Conservation (phyloP, 805 yeast genomes). For the Kuraishia borneana region DNA sequence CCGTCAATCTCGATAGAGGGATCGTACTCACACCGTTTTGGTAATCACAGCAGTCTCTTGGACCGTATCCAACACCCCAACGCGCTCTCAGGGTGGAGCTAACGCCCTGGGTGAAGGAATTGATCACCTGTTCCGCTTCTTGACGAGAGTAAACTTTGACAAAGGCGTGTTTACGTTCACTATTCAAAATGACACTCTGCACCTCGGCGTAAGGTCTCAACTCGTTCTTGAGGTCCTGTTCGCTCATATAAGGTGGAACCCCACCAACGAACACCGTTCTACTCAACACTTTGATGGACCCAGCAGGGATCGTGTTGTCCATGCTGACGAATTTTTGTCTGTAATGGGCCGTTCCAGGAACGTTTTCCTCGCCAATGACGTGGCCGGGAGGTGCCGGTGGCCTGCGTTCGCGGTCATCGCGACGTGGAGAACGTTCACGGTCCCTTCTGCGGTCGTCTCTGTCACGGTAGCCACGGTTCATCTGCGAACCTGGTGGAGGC, state of each 20-base stretch:
- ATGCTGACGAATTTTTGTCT: conserved; percentile 63
- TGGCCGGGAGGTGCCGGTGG: conserved; percentile 20
- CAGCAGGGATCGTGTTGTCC: conserved; percentile 67
- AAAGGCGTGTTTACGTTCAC: conserved; percentile 90
- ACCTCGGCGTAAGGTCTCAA: conserved; percentile 81
- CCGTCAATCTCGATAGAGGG: conserved; percentile 81
- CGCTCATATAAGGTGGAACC: conserved; percentile 75
- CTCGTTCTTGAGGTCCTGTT: conserved; percentile 53
- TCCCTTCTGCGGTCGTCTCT: conserved; percentile 26
- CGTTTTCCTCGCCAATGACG: conserved; percentile 48
- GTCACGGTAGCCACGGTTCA: conserved; percentile 10
- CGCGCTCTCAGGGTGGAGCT: conserved; percentile 69
- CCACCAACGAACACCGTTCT: conserved; percentile 94
- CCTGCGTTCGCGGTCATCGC: conserved; percentile 6
- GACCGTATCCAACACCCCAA: conserved; percentile 99
- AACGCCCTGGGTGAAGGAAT: conserved; percentile 46
- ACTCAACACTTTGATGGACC: conserved; percentile 70
- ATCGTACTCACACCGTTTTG: conserved; percentile 82
- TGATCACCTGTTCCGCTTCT: conserved; percentile 80
- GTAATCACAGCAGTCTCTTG: conserved; percentile 96
- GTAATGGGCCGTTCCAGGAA: conserved; percentile 63
- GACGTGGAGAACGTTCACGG: conserved; percentile 43
- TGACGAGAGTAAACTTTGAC: conserved; percentile 86
- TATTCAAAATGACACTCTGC: conserved; percentile 79
- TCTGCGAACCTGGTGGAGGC: neutral